Evolutionary conservation across 1,139 yeast species (phyloP).

Genomic region (Kazachstania sp.): DNA sequence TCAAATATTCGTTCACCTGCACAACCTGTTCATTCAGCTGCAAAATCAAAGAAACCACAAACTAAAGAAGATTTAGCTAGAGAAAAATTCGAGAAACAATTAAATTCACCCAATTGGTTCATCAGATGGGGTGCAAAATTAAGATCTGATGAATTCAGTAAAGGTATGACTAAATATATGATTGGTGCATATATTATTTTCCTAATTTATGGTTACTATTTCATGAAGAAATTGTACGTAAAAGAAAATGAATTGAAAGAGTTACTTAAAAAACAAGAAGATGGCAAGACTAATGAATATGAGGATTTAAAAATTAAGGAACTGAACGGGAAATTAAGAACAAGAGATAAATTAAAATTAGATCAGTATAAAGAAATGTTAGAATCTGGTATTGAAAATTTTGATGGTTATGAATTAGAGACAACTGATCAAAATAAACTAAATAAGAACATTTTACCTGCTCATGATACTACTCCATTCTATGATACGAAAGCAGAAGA

Average conservation of each 20-base stretch:
- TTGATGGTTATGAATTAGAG: constrained; percentile 39
- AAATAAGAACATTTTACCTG: constrained; percentile 45
- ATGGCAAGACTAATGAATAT: constrained; percentile 42
- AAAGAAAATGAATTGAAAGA: constrained; percentile 55
- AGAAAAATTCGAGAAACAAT: constrained; percentile 29
- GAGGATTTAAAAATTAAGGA: constrained; percentile 54
- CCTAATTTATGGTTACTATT: constrained; percentile 51
- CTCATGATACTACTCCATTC: constrained; percentile 76
- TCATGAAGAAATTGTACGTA: constrained; percentile 57
- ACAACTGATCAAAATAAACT: constrained; percentile 43
- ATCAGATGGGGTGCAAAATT: constrained; percentile 42
- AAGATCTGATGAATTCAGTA: constrained; percentile 38
- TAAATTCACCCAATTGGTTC: constrained; percentile 30
- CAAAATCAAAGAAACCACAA: constrained; percentile 9
- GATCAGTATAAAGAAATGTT: constrained; percentile 46
- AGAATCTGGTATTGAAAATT: constrained; percentile 31
- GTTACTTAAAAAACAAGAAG: constrained; percentile 35
- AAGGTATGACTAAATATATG: constrained; percentile 45
- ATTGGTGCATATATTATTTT: constrained; percentile 50
- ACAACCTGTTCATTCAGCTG: not conserved
- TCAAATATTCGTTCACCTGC: not conserved
- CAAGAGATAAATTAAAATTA: constrained; percentile 48
- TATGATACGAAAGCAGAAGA: constrained; percentile 71
- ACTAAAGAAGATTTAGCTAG: constrained; percentile 29
- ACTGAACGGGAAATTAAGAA: constrained; percentile 39